Evolutionary conservation across 2,329 filamentous ascomycete species (phyloP).

Genomic region (Colletotrichum musae): DNA sequence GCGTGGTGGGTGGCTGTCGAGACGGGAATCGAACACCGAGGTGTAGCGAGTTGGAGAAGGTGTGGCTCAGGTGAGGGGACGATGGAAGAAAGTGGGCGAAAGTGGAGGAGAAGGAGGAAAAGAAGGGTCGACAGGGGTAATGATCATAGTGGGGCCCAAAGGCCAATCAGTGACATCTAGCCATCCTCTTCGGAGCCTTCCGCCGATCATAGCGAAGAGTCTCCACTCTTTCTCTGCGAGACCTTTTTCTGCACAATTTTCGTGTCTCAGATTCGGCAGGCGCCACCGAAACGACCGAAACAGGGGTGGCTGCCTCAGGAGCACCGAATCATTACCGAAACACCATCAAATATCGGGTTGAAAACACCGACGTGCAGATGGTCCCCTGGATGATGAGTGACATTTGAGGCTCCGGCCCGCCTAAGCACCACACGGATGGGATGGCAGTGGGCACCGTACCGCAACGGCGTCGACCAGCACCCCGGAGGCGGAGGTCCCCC

Average conservation of each 20-base stretch:
- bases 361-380: constrained; percentile 14
- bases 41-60: constrained; percentile 29
- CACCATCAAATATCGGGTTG: not conserved
- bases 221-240: constrained; percentile 19
- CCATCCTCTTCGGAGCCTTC: constrained; percentile 10
- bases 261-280: constrained; percentile 20
- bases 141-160: not conserved
- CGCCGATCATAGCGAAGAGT: constrained; percentile 28
- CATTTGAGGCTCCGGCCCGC: constrained; percentile 37
- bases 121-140: constrained; percentile 13
- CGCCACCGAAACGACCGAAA: constrained; percentile 29
- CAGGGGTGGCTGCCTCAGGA: constrained; percentile 7
- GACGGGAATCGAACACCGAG: constrained; percentile 27
- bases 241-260: constrained; percentile 9
- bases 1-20: not conserved
- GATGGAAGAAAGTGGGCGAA: not conserved
- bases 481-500: constrained; percentile 1
- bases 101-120: not conserved
- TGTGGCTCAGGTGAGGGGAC: constrained; percentile 14
- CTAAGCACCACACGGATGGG: constrained; percentile 36
- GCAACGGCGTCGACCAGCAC: constrained; percentile 7
- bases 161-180: not conserved
- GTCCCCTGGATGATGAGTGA: constrained; percentile 31
- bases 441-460: constrained; percentile 17
- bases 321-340: constrained; percentile 23